Conservation (phyloP, 1,284 basidiomycete species). For the Schizopora paradoxa region DNA sequence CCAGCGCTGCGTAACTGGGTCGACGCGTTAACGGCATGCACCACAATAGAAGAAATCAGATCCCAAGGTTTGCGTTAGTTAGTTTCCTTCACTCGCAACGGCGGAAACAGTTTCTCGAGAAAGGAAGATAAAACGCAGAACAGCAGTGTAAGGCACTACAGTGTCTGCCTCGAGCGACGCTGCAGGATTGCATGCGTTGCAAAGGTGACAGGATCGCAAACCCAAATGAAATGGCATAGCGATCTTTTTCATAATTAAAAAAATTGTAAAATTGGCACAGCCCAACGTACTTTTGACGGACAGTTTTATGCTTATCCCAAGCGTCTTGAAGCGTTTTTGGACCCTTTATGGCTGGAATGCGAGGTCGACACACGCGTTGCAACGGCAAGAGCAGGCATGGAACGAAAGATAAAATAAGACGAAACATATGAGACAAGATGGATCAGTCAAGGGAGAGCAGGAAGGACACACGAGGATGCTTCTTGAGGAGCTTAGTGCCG, state of each 20-base stretch:
- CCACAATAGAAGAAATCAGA: no score
- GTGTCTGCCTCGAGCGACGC: no score
- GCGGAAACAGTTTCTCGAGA: no score
- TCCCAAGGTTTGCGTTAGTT: no score
- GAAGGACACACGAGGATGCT: conserved; percentile 58
- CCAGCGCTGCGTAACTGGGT: conserved; percentile 79
- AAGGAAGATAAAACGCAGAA: not conserved
- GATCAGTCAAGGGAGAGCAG: conserved; percentile 4
- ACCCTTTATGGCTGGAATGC: conserved; percentile 65
- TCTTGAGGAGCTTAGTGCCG: conserved; percentile 72
- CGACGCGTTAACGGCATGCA: no score
- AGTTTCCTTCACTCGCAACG: no score
- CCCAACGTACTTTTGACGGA: conserved; percentile 82
- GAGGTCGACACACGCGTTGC: not conserved
- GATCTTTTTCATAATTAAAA: not conserved
- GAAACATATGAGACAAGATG: not conserved
- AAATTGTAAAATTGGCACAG: not conserved
- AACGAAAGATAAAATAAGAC: no score
- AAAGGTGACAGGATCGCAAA: conserved; percentile 6
- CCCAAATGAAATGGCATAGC: not conserved
- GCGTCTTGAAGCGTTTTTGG: conserved; percentile 78
- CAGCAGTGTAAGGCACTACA: conserved; percentile 2
- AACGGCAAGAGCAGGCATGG: conserved; percentile 2
- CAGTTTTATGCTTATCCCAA: conserved; percentile 88
- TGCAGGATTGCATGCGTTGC: no score